Evolutionary conservation across 371 early-diverging fungal genomes (phyloP).

Genomic region (Lichtheimia ornata): DNA sequence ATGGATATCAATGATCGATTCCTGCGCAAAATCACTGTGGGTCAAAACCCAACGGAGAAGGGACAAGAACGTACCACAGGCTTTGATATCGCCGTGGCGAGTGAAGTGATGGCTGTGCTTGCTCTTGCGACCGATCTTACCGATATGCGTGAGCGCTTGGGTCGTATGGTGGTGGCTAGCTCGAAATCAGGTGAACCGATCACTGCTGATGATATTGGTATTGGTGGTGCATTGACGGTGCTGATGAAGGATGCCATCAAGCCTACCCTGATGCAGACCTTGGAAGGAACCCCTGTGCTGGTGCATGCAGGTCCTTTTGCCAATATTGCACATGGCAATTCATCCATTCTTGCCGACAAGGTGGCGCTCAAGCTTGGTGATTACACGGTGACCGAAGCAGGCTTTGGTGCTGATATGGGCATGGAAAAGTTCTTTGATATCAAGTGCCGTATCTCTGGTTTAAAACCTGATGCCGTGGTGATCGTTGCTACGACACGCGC

Average conservation of each 20-base stretch:
- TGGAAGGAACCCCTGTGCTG: constrained; percentile 96
- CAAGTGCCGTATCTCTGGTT: constrained; percentile 91
- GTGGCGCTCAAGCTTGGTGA: constrained; percentile 94
- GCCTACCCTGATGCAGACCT: constrained; percentile 97
- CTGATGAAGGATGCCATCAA: constrained; percentile 97
- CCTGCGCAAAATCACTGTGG: constrained; percentile 86
- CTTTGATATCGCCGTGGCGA: constrained; percentile 95
- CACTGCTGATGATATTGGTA: constrained; percentile 95
- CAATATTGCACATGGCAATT: constrained; percentile 97
- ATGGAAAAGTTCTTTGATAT: constrained; percentile 98
- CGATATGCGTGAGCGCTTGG: constrained; percentile 92
- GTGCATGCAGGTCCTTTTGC: constrained; percentile 98
- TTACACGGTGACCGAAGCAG: constrained; percentile 95
- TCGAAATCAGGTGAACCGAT: constrained; percentile 82
- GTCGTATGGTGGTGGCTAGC: constrained; percentile 91
- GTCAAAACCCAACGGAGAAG: constrained; percentile 84
- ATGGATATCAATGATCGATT: constrained; percentile 95
- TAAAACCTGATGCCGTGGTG: constrained; percentile 88
- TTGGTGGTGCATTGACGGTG: constrained; percentile 93
- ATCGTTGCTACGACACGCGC: constrained; percentile 93
- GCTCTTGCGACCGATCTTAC: constrained; percentile 84
- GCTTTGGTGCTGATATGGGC: constrained; percentile 98
- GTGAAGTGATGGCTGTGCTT: constrained; percentile 96
- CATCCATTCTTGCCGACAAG: constrained; percentile 89
- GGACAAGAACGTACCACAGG: constrained; percentile 89